Evolutionary conservation across 768 basidiomycete genomes (phyloP), one percentile per base, ranked within the genome.

Genomic region (Lactarius psammicola): DNA sequence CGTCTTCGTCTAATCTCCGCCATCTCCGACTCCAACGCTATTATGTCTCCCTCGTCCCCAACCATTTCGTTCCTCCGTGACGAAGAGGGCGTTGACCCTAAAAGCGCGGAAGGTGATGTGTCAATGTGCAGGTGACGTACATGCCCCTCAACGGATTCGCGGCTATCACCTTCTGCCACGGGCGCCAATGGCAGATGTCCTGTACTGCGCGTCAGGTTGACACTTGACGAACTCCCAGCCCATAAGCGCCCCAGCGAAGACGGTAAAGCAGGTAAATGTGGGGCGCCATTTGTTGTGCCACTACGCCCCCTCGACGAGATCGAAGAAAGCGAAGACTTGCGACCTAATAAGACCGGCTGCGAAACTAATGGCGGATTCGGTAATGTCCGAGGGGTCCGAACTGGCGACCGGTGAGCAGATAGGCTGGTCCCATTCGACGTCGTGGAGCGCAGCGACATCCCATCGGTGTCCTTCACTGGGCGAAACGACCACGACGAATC

Each of bases 1-100:
- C 89, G 79, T 68, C 89, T 81, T 67, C 84, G 74, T 62, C 87
- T 83, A 64, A 94, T 87, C 61, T 90, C 89, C 17, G 80, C 80
- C 78, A 91, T 80, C 76, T 90, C 89, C 8, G 75, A 74, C 70
- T 88, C 86, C 62, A 81, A 71, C 30, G 70, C 76, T 54, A 65
- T 63, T 62, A 76, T 70, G 31, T 80, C 78, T 15, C 71, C 70
- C 59, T 80, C 81, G 60, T 78, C 79, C 3, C 42, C 28, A 10
- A 42, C 75, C 76, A 61, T 59, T 68, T 56, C 67, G 66, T 36
- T 63, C 57, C 64, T 69, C 59, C 60, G 67, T 40, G 20, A 70
- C 57, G 51, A 65, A 60, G 58, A 34, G 64, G 57, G 28, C 1
- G 56, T 20, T 40, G 31, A 9, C 33, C 57, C 51, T 36, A 58